Percentiles rank a stretch among this genome's conserved stretches.
These are phyloP conservation scores for Spiromastix sp. DNA, from an alignment of 2,329 filamentous ascomycete genomes.

Conservation along the genomic window DNA sequence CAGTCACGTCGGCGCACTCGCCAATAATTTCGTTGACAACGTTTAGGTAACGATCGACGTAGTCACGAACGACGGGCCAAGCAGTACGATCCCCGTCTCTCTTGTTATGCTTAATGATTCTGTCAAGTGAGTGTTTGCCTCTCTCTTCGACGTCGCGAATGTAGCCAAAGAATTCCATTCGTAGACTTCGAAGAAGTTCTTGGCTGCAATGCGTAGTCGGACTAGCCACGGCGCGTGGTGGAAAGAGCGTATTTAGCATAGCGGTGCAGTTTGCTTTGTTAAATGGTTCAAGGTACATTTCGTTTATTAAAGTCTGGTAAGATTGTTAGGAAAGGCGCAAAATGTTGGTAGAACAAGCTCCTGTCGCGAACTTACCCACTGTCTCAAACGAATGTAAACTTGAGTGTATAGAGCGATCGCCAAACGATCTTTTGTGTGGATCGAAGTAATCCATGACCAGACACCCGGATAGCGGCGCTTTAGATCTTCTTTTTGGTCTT, in stretches of 20 bases:
- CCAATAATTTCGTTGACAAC: constrained; percentile 51
- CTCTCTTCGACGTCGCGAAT: constrained; percentile 46
- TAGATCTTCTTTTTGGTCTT: constrained; percentile 40
- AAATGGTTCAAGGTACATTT: constrained; percentile 51
- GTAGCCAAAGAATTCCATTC: constrained; percentile 53
- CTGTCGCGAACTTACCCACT: constrained; percentile 43
- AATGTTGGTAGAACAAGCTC: not conserved
- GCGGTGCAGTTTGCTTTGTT: constrained; percentile 57
- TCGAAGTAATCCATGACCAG: constrained; percentile 43
- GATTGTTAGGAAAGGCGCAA: constrained; percentile 12
- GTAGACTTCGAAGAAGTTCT: constrained; percentile 44
- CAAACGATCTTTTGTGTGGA: constrained; percentile 41
- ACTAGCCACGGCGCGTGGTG: constrained; percentile 39
- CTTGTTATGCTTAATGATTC: constrained; percentile 44
- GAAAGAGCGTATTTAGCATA: constrained; percentile 58
- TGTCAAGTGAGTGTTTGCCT: constrained; percentile 43
- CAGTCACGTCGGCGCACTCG: constrained; percentile 44
- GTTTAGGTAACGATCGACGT: constrained; percentile 49
- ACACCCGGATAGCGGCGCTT: constrained; percentile 44
- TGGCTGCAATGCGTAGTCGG: constrained; percentile 44
- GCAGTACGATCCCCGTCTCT: constrained; percentile 42
- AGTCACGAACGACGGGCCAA: constrained; percentile 41
- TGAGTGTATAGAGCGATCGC: constrained; percentile 50
- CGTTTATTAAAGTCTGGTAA: constrained; percentile 51
- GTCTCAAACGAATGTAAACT: constrained; percentile 50